Percentiles rank a stretch among this genome's conserved stretches.
Conservation (phyloP, 331 rosid species). For the Rosa hybrid region DNA sequence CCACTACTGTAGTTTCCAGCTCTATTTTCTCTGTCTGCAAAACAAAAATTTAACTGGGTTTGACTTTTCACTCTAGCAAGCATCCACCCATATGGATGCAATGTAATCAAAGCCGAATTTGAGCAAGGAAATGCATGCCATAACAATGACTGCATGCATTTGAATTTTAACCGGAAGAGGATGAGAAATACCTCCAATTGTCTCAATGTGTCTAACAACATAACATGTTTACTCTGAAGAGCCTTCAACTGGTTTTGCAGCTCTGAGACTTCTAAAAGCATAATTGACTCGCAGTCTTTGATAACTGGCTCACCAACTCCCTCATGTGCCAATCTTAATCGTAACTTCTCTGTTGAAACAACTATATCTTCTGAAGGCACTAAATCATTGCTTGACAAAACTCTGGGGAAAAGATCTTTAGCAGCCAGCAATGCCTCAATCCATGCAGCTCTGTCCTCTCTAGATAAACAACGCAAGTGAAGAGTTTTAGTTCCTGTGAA, state of each 20-base stretch:
- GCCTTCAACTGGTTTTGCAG: conserved; percentile 72
- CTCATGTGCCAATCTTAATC: conserved; percentile 73
- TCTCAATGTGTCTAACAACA: conserved; percentile 78
- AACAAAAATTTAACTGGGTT: conserved; percentile 17
- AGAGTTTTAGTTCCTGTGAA: conserved; percentile 97
- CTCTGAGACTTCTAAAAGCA: conserved; percentile 86
- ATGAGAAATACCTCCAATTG: conserved; percentile 76
- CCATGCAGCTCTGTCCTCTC: conserved; percentile 90
- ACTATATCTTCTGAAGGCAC: conserved; percentile 72
- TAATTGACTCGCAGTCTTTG: conserved; percentile 82
- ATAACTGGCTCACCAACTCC: conserved; percentile 68
- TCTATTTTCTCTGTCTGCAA: conserved; percentile 94
- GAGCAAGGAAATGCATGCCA: not conserved
- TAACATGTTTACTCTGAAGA: conserved; percentile 77
- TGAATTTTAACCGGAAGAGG: conserved; percentile 5
- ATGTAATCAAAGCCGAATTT: not conserved
- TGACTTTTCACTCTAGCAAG: not conserved
- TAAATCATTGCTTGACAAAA: conserved; percentile 70
- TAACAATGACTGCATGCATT: not conserved
- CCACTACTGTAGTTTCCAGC: conserved; percentile 97
- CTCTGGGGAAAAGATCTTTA: conserved; percentile 89
- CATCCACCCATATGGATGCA: not conserved
- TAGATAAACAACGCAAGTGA: conserved; percentile 76
- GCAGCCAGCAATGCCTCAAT: conserved; percentile 83
- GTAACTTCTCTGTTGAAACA: conserved; percentile 88